Base-by-base conservation (phyloP, 306 rosid species). In the Cucurbita pepo region DNA sequence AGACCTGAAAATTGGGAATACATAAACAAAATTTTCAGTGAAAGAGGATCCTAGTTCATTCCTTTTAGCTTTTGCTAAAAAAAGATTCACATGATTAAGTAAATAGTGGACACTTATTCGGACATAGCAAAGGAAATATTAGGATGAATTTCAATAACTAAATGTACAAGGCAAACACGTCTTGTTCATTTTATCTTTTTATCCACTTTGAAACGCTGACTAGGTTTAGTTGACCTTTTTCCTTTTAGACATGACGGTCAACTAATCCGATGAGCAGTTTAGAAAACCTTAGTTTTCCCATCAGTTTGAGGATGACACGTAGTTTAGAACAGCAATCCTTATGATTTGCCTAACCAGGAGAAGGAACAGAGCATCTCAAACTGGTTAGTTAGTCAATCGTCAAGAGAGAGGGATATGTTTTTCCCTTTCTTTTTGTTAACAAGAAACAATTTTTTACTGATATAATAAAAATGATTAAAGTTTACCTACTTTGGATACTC, bases 1-100 rank as follows among this genome's bases (percentile, higher is more conserved):
- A 94, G 75, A 81, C 97, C 98, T 94, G 88, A 82, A 60, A 76
- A 56, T 16, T 69, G 63, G 70, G 37, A 41, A 30, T 13, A n/a
- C 82, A 77, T 43, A 78, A 77, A 75, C 41, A 73, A 50, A 60
- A 69, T 50, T 67, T 76, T 34, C 53, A 51, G 48, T 9, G 38
- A 71, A 37, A n/a, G 60, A 71, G 50, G 12, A 71, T 16, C 59
- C 34, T 51, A 36, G 19, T 70, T 34, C 48, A 37, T 54, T 67
- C 56, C 9, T 34, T 63, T 10, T 18, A 5, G 18, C 5, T 53
- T 55, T 53, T 53, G 19, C 52, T 14, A 45, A 11, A 12, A 67
- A 67, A 67, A 6, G 6, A 7, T 47, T 22, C 13, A 2, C 14
- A 15, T 25, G 44, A 30, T 66, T 65, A 43, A 43, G 40, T 43